These are phyloP conservation scores for Kitagawia praeruptora DNA, from an alignment of 129 eudicot species.

Conservation along the genomic window DNA sequence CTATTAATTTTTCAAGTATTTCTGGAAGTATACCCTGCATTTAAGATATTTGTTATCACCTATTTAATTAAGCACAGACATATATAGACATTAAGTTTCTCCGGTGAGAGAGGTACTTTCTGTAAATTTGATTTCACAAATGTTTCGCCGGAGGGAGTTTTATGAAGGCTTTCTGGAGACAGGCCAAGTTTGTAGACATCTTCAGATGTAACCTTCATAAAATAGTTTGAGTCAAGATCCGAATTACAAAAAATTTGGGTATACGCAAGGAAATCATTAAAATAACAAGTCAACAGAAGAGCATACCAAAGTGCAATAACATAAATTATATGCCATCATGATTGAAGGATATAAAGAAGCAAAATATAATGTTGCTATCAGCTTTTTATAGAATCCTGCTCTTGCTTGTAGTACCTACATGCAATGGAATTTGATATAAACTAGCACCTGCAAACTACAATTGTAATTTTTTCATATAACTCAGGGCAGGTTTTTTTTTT, in stretches of 20 bases:
- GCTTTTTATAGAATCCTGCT: too few relatives aligned
- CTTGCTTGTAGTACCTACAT: too few relatives aligned
- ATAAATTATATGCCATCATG: too few relatives aligned
- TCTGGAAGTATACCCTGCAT: slow-evolving; percentile 99
- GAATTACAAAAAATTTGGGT: neutral
- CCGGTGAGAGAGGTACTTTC: slow-evolving; percentile 39
- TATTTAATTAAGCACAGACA: neutral
- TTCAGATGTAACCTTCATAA: slow-evolving; percentile 75
- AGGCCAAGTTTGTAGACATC: slow-evolving; percentile 66
- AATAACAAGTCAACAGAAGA: neutral
- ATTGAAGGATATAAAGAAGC: too few relatives aligned
- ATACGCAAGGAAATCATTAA: neutral
- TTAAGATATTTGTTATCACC: slow-evolving; percentile 7
- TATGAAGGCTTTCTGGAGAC: too few relatives aligned
- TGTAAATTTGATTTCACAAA: slow-evolving; percentile 85
- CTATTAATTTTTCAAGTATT: slow-evolving; percentile 91
- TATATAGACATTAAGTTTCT: neutral
- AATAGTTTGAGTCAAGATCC: neutral
- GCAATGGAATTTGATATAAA: too few relatives aligned
- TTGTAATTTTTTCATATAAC: too few relatives aligned
- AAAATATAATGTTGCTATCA: too few relatives aligned
- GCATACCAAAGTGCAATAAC: slow-evolving; percentile 83
- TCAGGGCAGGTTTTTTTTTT: too few relatives aligned
- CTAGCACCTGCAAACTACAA: too few relatives aligned
- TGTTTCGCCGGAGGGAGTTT: slow-evolving; percentile 94